Evolutionary conservation across 345 rosid genomes (phyloP), one percentile per base, ranked within the genome.

Genomic region (Kernera saxatilis): DNA sequence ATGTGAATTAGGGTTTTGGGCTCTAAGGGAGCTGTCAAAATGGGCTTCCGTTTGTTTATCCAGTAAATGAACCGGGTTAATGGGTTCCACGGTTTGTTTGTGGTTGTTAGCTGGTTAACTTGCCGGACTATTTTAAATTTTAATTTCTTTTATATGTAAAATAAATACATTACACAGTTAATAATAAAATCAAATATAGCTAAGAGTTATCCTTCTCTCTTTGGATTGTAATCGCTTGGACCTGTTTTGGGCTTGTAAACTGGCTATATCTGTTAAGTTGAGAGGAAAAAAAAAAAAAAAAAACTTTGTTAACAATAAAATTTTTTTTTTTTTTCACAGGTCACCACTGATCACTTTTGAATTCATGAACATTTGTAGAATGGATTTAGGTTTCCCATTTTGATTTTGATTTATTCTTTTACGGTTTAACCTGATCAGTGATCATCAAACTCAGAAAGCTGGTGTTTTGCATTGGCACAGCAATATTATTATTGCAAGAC

Each of bases 1-100:
- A 6, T 49, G 7, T 1, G 2, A 2, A 67, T 58, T 67, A 67
- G 78, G 70, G 55, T 17, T 74, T 58, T 73, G 72, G 77, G 77
- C 66, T 64, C 58, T 26, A 15, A 0, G 19, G 14, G 2, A 17
- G 21, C 40, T 49, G 6, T 33, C 36, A 10, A 21, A 37, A 65
- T 74, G 78, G 72, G 78, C 78, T 49, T 63, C 5, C 15, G 17
- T 32, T 52, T 63, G 17, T 53, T 18, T 36, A n/a, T 66, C 67
- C 60, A 73, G 19, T 73, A 10, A 17, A 11, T n/a, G 9, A 39
- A 58, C 53, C 67, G 54, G 69, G 13, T 66, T 57, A n/a, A 30
- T 54, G 36, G 27, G 6, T 43, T 11, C 15, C 35, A 3, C 70
- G 56, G 50, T 64, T 54, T 35, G 27, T 45, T 54, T 1, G 6